Base-by-base conservation (phyloP, 805 yeast species). In the Candida hispaniensis region DNA sequence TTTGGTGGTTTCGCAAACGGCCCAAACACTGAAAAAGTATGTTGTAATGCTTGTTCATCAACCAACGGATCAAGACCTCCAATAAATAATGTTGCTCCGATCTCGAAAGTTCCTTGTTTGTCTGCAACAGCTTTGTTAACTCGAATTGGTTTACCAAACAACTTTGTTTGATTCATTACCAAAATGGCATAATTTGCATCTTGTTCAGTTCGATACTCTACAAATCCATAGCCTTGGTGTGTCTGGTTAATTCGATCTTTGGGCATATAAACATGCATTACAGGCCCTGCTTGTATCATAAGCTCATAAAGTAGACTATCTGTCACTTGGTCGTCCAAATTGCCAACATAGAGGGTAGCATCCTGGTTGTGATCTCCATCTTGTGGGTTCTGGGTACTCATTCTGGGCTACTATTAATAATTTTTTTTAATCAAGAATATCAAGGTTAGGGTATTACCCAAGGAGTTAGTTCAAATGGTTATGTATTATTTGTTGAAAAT, bases 191-290 rank as follows among this genome's bases (percentile, higher is more conserved):
- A 88, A 6, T 73, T 77, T 0, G 79, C 77, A 46, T 83, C 95
- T 12, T 57, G 61, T 2, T 59, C 56, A 10, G 63, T 59, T 33
- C 60, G 56, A 48, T 79, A 76, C 50, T 81, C 91, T 1, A 79
- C 78, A 57, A 91, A 88, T 7, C 93, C 96, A 59, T 64, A 88
- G 4, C 96, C 96, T 48, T 79, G 93, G 48, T 79, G 85, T 1
- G 68, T 60, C 41, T 70, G 71, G 17, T 72, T 56, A 4, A 85
- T 63, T 42, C 82, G 67, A 50, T 85, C 95, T 48, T 73, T 75
- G 5, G 96, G 96, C 44, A 91, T 61, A 41, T 76, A 67, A 4
- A 91, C 66, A 18, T 69, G 63, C 23, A 61, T 62, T 2, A 88
- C 68, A 0, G 94, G 94, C 0, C 88, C 85, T 25, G 82, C 75